Evolutionary conservation across 2,329 filamentous ascomycete genomes (phyloP), one percentile per base, ranked within the genome.

Genomic region (Apiospora rasikravindrae): DNA sequence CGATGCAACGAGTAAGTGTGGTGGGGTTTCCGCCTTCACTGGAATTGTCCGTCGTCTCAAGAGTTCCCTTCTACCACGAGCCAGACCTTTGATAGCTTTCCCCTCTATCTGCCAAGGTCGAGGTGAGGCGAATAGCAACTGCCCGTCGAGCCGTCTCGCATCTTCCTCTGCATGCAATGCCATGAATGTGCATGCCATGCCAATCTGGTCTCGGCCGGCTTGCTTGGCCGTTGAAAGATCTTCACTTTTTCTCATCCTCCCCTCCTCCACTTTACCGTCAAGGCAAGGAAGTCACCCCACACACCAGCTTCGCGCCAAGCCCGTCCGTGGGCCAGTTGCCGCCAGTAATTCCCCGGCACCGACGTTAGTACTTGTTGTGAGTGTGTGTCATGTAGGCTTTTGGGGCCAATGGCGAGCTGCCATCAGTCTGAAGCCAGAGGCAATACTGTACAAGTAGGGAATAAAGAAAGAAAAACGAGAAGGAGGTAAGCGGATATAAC

Each of bases 201-300:
- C 57, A 64, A 64, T 40, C 19, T 64, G 29, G 57, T 64, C 57
- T 40, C 57, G 57, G 33, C 57, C 57, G 57, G n/a, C 51, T 49
- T 49, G 22, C 51, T 33, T 64, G 57, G 29, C 57, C 57, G 57
- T 64, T 64, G 33, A 64, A 64, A 24, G 57, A 24, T 64, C 57
- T 40, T 64, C 57, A 5, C 33, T 40, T 64, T 40, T 24, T 57
- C 57, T 19, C 53, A 2, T 40, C 33, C 33, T 37, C 33, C 33
- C 33, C n/a, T n/a, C 57, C 57, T 64, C 57, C 57, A 64, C 57
- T 64, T 40, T 40, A 11, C 57, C 57, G 33, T 64, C 19, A 64
- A 40, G 33, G 57, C 19, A 22, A 40, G 19, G 29, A n/a, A 61
- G 37, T n/a, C 57, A 64, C 57, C 57, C 57, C 57, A 64, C 57